phyloP scores from a whole-genome alignment of 2,329 filamentous ascomycete genomes.

The Beauveria australis region DNA sequence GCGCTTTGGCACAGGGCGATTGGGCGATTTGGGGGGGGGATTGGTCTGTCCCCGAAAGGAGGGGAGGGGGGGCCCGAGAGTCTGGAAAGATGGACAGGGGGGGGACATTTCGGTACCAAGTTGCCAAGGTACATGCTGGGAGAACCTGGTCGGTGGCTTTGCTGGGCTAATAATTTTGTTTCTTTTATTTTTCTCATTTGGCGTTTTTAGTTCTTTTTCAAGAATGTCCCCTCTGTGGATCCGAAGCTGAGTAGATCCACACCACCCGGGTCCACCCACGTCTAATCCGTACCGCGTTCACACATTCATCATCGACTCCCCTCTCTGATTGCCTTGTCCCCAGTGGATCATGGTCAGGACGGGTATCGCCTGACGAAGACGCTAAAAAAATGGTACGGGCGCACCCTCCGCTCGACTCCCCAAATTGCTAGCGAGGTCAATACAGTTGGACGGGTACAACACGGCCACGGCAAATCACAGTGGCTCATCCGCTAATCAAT shows the following conservation, averaged over 20 bases:
- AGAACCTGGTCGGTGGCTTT: neutral
- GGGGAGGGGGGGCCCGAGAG: constrained; percentile 9
- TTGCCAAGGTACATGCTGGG: neutral
- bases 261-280: neutral
- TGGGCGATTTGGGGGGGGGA: neutral
- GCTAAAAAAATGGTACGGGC: neutral
- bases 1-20: constrained; percentile 3
- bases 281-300: neutral
- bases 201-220: too few relatives aligned
- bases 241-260: neutral
- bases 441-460: neutral
- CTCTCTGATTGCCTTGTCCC: neutral
- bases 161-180: neutral
- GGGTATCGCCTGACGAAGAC: constrained; percentile 7
- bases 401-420: neutral
- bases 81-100: constrained; percentile 8
- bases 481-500: too few relatives aligned
- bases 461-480: neutral
- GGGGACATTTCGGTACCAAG: neutral
- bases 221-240: too few relatives aligned
- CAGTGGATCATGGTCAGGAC: constrained; percentile 5
- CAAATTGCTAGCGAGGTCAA: too few relatives aligned
- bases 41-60: neutral
- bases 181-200: neutral
- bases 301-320: neutral